Evolutionary conservation across 805 yeast genomes (phyloP).

Genomic region (Saccharomycopsis olivae): DNA sequence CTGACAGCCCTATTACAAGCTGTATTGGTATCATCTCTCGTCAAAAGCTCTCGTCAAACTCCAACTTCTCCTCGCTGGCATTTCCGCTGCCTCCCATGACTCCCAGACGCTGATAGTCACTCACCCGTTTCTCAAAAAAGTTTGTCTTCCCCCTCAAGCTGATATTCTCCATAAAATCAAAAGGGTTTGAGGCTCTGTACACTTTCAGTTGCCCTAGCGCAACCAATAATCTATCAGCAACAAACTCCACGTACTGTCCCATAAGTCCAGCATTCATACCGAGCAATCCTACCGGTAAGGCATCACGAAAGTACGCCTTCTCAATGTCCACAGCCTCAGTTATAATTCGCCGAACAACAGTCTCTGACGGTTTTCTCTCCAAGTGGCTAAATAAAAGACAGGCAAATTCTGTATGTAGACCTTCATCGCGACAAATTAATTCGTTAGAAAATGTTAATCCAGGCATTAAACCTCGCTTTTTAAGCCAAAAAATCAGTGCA

Average conservation of each 20-base stretch:
- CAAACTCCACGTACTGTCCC: conserved; percentile 97
- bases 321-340: conserved; percentile 93
- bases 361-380: conserved; percentile 73
- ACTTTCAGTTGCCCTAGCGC: conserved; percentile 84
- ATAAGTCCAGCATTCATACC: conserved; percentile 92
- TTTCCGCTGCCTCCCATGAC: conserved; percentile 66
- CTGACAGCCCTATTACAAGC: no score
- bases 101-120: conserved; percentile 98
- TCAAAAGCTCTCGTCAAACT: no score
- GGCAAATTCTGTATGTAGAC: conserved; percentile 97
- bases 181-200: conserved; percentile 84
- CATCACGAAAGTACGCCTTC: conserved; percentile 88
- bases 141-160: conserved; percentile 97
- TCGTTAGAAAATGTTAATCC: conserved; percentile 97
- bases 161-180: conserved; percentile 98
- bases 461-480: conserved; percentile 98
- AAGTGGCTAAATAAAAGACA: conserved; percentile 89
- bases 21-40: no score
- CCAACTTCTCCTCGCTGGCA: neutral
- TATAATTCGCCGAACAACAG: conserved; percentile 73
- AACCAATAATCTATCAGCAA: conserved; percentile 88
- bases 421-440: conserved; percentile 96
- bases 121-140: conserved; percentile 97
- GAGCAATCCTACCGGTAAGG: conserved; percentile 81
- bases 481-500: conserved; percentile 97